Evolutionary conservation across 139 green algal genomes (phyloP), one percentile per base, ranked within the genome.

Genomic region (Chlorella sp.): DNA sequence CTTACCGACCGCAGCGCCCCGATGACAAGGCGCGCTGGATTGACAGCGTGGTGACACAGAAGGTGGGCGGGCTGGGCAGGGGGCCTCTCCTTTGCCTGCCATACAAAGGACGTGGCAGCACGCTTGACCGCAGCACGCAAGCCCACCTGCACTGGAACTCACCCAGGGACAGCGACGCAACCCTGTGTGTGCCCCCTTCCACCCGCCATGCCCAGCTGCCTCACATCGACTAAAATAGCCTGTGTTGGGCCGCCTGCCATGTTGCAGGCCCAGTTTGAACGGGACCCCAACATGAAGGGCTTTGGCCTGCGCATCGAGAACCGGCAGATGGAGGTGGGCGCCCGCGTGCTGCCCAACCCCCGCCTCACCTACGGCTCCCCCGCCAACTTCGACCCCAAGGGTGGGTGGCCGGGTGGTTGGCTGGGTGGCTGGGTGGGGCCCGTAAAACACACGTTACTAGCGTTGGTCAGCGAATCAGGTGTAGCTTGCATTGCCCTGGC

Each of bases 261-360:
- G 26, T 32, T 34, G 19, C 76, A 81, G 76, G 77, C 77, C 17
- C 24, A 14, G 9, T 83, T 73, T 43, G 77, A 8, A 0, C 58
- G 26, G 14, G 77, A 83, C 58, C 77, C 77, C 60, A 48, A 58
- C 17, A 73, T 90, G 32, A 46, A 81, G 32, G 85, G 44, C 30
- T 93, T 91, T 44, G 40, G 60, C 36, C 77, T 92, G 72, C 72
- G 80, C 2, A 76, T 92, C 32, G 44, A 82, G 34, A 19, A 7
- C 19, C 13, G 78, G 1, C 83, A 90, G 65, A 82, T 86, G 73
- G 60, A 88, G 81, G 80, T 94, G 40, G 17, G 69, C 9, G 90
- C 75, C 0, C 84, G 91, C 20, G 76, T 94, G 75, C 86, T 95
- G 78, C 91, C 90, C 17, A 73, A 85, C 30, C 92, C 92, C 11